Evolutionary conservation across 331 rosid species (phyloP).

Genomic region (Erythrophleum ivorense): DNA sequence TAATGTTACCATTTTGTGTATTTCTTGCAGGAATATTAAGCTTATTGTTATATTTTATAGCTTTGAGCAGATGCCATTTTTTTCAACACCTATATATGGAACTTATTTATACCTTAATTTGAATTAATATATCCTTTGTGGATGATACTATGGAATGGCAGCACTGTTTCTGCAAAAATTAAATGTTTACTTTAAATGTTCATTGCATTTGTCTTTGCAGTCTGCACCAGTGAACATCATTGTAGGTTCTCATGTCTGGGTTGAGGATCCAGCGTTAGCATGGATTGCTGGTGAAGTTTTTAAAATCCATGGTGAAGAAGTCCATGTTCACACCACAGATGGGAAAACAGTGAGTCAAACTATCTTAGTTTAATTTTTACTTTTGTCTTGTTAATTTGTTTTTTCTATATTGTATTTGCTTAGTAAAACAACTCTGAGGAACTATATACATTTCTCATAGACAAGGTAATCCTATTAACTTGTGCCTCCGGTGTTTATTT

Average conservation of each 20-base stretch:
- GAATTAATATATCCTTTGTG: constrained; percentile 21
- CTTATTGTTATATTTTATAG: constrained; percentile 9
- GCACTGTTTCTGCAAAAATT: constrained; percentile 28
- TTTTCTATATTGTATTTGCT: background rate
- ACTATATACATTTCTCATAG: background rate
- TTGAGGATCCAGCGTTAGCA: constrained; percentile 83
- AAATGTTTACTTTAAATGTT: constrained; percentile 38
- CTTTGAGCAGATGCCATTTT: constrained; percentile 5
- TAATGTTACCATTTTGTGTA: background rate
- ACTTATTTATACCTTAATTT: constrained; percentile 2
- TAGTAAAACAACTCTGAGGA: constrained; percentile 10
- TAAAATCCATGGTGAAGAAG: constrained; percentile 81
- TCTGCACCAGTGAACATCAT: constrained; percentile 90
- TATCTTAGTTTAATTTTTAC: background rate
- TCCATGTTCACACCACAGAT: constrained; percentile 61
- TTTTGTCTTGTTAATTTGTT: too few species aligned
- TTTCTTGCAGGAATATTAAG: background rate
- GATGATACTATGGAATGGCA: constrained; percentile 12
- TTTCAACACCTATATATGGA: background rate
- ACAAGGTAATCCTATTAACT: constrained; percentile 20
- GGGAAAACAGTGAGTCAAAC: constrained; percentile 76
- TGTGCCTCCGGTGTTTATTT: constrained; percentile 14
- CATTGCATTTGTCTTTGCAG: constrained; percentile 58
- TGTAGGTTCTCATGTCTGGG: constrained; percentile 98
- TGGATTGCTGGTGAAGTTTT: constrained; percentile 94